Percentiles rank a stretch among this genome's conserved stretches.
phyloP scores from a whole-genome alignment of 2,329 filamentous ascomycete species.

The Claviceps humidiphila region DNA sequence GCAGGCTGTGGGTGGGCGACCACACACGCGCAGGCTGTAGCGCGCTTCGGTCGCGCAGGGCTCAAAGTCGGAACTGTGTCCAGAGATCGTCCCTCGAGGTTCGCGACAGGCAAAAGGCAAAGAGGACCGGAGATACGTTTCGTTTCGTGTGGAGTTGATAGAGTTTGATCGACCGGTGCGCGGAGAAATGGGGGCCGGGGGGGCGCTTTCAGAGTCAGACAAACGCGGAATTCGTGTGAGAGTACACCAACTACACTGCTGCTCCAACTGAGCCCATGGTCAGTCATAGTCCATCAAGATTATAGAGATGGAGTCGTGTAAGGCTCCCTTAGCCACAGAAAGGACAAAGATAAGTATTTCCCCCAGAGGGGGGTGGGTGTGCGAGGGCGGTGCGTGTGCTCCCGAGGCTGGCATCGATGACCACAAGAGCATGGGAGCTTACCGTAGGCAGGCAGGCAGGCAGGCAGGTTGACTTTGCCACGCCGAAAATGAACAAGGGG shows the following conservation, averaged over 20 bases:
- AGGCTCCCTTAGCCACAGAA: slow-evolving; percentile 2
- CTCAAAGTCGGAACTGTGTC: slow-evolving; percentile 1
- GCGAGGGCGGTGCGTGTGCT: neutral
- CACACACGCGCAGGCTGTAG: neutral
- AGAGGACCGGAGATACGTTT: neutral
- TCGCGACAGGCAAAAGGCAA: neutral
- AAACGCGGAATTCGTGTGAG: neutral
- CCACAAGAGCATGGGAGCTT: slow-evolving; percentile 4
- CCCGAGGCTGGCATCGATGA: slow-evolving; percentile 1
- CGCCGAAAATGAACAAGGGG: slow-evolving; percentile 3
- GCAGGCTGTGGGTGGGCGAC: slow-evolving; percentile 1
- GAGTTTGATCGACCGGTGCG: neutral
- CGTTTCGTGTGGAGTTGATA: slow-evolving; percentile 1
- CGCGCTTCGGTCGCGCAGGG: neutral
- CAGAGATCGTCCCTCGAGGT: slow-evolving; percentile 2
- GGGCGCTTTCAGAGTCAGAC: neutral
- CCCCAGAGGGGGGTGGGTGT: neutral
- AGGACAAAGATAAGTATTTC: neutral
- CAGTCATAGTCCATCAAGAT: slow-evolving; percentile 8
- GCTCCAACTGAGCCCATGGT: slow-evolving; percentile 6
- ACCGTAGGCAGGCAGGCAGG: slow-evolving; percentile 1
- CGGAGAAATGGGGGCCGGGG: neutral
- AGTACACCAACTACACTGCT: neutral
- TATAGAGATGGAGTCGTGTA: neutral
- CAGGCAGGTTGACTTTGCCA: slow-evolving; percentile 6